Conservation (phyloP, 2,329 filamentous ascomycete genomes). For the Trichoderma oligosporum region DNA sequence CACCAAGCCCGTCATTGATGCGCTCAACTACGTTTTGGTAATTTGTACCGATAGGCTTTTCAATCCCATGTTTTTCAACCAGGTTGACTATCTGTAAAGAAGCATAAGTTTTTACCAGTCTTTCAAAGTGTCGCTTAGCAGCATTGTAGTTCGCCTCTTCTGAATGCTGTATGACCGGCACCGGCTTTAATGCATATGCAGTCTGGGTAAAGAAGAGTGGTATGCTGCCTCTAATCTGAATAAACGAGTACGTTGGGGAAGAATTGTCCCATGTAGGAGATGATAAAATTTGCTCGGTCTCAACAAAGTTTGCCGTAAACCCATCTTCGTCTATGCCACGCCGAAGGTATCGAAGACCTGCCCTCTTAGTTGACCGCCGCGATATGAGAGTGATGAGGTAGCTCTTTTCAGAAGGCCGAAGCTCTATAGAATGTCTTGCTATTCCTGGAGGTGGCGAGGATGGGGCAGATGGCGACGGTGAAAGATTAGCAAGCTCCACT, state of each 20-base stretch:
- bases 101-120: conserved; percentile 67
- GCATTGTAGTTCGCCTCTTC: conserved; percentile 72
- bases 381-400: conserved; percentile 89
- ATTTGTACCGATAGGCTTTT: conserved; percentile 71
- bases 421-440: conserved; percentile 35
- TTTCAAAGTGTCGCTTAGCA: conserved; percentile 74
- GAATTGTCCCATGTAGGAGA: conserved; percentile 60
- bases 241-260: conserved; percentile 70
- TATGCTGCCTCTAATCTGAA: conserved; percentile 87
- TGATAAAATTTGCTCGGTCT: conserved; percentile 92
- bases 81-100: conserved; percentile 74
- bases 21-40: conserved; percentile 66
- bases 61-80: conserved; percentile 82
- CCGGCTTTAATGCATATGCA: conserved; percentile 87
- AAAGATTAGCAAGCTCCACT: conserved; percentile 43
- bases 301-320: conserved; percentile 82
- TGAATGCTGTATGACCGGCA: conserved; percentile 78
- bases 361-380: conserved; percentile 79
- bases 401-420: conserved; percentile 48
- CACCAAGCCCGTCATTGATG: conserved; percentile 60
- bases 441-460: conserved; percentile 27
- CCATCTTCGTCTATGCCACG: conserved; percentile 89
- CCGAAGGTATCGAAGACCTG: conserved; percentile 83
- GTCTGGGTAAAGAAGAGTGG: conserved; percentile 94
- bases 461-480: conserved; percentile 28